phyloP scores from a whole-genome alignment of 371 early-diverging fungal species.

The Rhizomucor pusillus region DNA sequence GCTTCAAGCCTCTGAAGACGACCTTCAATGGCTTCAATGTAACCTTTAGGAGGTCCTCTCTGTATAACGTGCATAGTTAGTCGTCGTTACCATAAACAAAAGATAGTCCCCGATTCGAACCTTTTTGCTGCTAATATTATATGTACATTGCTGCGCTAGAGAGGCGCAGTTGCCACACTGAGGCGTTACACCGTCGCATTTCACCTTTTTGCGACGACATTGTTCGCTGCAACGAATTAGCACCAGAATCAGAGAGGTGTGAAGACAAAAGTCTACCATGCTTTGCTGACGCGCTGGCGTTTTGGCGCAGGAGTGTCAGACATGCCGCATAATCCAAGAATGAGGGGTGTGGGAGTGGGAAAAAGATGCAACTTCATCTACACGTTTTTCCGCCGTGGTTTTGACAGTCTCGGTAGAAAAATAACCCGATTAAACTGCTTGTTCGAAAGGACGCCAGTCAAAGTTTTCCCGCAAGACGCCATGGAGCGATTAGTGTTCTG shows the following conservation, averaged over 20 bases:
- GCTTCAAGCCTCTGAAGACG: slow-evolving; percentile 63
- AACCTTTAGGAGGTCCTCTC: slow-evolving; percentile 68
- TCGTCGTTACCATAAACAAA: not conserved
- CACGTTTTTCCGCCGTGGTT: no score
- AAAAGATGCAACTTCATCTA: not conserved
- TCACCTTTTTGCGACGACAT: slow-evolving; percentile 59
- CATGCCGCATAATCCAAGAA: no score
- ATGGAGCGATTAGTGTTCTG: no score
- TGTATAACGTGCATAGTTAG: slow-evolving; percentile 9
- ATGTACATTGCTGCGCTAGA: slow-evolving; percentile 26
- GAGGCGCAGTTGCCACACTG: slow-evolving; percentile 37
- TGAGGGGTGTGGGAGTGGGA: no score
- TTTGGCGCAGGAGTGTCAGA: slow-evolving; percentile 9
- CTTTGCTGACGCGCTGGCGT: slow-evolving; percentile 41
- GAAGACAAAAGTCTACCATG: slow-evolving; percentile 20
- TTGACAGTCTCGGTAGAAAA: no score
- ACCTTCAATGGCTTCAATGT: slow-evolving; percentile 70
- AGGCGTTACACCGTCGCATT: slow-evolving; percentile 54
- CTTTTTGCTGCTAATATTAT: slow-evolving; percentile 39
- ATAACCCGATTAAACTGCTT: no score
- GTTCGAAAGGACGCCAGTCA: no score
- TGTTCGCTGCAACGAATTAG: slow-evolving; percentile 35
- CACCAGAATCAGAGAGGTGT: not conserved
- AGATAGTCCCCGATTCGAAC: slow-evolving; percentile 18
- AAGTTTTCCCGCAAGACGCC: no score